Evolutionary conservation across 768 basidiomycete genomes (phyloP), one percentile per base, ranked within the genome.

Genomic region (Suillus paluster): DNA sequence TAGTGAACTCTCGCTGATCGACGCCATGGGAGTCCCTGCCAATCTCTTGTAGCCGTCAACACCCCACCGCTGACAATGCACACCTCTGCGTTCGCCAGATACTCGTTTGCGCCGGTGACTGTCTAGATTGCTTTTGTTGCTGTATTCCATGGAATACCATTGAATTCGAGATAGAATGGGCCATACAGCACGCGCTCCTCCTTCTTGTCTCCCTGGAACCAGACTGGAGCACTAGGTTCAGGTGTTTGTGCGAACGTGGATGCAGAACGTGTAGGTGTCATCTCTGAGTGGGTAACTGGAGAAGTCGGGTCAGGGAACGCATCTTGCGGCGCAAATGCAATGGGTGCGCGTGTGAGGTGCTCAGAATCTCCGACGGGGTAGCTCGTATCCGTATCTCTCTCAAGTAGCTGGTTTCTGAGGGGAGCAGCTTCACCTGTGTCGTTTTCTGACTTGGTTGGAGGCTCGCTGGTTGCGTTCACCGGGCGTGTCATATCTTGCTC

Each of bases 231-330:
- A 19, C 17, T 8, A 19, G 38, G 54, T 25, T 25, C 17, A 11
- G 23, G 23, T 55, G 38, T 55, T 52, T 58, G 57, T 11, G 33
- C 33, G 27, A 58, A 58, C 19, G 57, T 7, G 9, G 34, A 12
- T 1, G 30, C 33, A 15, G 17, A 25, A 15, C 15, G 50, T n/a
- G 19, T 6, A 5, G 34, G 12, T 2, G 42, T 5, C 3, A 57
- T 36, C 4, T 58, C n/a, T 33, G 57, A 39, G 14, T 10, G 12
- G 25, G 60, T 5, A 19, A n/a, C 34, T 14, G 65, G 56, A 5
- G 49, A 17, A 19, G 72, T 72, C 45, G 66, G 68, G 44, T 66
- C 64, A 17, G 65, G 72, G 60, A 70, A 72, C 25, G 62, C 66
- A 23, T 70, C 59, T 36, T 67, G 70, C 19, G 72, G 70, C 17